Evolutionary conservation across 495 filamentous ascomycete genomes (phyloP), one percentile per base, ranked within the genome.

Genomic region (Pyrenula aspistea): DNA sequence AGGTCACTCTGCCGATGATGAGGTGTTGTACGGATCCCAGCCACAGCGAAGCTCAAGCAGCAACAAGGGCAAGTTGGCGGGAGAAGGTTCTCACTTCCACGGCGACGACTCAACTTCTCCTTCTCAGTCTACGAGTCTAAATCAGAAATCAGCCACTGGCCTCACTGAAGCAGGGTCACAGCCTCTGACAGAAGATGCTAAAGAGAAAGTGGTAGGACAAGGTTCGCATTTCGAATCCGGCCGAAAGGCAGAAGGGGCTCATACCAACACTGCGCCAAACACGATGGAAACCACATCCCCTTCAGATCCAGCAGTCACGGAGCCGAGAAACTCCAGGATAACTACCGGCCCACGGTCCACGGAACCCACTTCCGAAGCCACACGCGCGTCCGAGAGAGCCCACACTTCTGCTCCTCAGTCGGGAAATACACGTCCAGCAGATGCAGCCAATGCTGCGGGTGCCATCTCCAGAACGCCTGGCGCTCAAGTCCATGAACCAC

Each of bases 1-100:
- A 50, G 65, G 64, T 20, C 58, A 71, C 8, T 60, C 72, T 49
- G 66, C 68, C 53, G 76, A 79, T 56, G 72, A 79, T 4, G 66
- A 68, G 25, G 57, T 65, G 54, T 51, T 64, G 53, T 69, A 69
- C 57, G 67, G 67, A 42, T 4, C 31, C 15, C 31, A 42, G 31
- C 31, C 31, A 8, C 31, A 42, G 15, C 31, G 31, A 42, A 42
- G 31, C 31, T 42, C 31, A 15, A 42, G 31, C 31, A 15, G 31
- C 15, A 42, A 15, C 4, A 4, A 8, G 15, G 31, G 31, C 31
- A 42, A 42, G 15, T 4, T 42, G 8, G 4, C 31, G 15, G 31
- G 31, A 42, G 31, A 42, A 42, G 31, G 8, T 8, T 42, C 31
- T 4, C 31, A 42, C 15, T 42, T 42, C 15, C 8, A 15, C 15